A percentile compares a stretch with the other conserved stretches of the same genome.
phyloP scores from a whole-genome alignment of 805 yeast genomes.

The Kregervanrija delftensis region DNA sequence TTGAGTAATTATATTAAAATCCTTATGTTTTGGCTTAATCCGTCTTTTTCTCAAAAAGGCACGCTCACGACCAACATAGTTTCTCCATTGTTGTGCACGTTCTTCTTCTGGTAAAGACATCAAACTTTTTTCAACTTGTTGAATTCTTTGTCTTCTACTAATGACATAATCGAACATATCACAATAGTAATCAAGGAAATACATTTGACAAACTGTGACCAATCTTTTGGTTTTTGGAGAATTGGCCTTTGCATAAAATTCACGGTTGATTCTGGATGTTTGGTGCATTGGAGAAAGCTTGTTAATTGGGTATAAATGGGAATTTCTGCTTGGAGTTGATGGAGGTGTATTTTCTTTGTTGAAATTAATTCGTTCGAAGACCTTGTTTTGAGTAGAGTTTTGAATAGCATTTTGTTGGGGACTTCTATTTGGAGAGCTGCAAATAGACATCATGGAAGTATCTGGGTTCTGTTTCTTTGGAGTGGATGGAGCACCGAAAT shows the following conservation, averaged over 20 bases:
- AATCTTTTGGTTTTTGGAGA: constrained; percentile 74
- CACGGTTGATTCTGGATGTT: constrained; percentile 28
- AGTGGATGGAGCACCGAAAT: constrained; percentile 23
- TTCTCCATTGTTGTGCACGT: constrained; percentile 60
- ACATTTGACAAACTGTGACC: constrained; percentile 89
- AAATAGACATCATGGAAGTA: constrained; percentile 23
- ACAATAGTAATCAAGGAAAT: constrained; percentile 90
- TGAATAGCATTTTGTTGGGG: constrained; percentile 8
- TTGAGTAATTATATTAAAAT: constrained; percentile 93
- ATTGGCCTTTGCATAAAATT: constrained; percentile 52
- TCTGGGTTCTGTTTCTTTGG: constrained; percentile 12
- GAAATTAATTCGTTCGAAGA: constrained; percentile 28
- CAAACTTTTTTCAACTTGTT: constrained; percentile 56
- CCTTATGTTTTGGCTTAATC: constrained; percentile 87
- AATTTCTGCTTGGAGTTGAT: constrained; percentile 12
- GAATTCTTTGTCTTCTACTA: constrained; percentile 75
- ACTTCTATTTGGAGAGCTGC: constrained; percentile 26
- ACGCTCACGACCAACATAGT: constrained; percentile 78
- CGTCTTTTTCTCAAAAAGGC: constrained; percentile 82
- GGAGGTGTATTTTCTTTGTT: constrained; percentile 38
- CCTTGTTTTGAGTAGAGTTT: constrained; percentile 14
- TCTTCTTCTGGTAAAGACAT: constrained; percentile 28
- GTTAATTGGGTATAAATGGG: too few relatives aligned
- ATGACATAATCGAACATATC: constrained; percentile 92
- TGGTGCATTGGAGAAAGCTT: constrained; percentile 8